Base-by-base conservation (phyloP, 257 asterid genomes). In the Solanum etuberosum region DNA sequence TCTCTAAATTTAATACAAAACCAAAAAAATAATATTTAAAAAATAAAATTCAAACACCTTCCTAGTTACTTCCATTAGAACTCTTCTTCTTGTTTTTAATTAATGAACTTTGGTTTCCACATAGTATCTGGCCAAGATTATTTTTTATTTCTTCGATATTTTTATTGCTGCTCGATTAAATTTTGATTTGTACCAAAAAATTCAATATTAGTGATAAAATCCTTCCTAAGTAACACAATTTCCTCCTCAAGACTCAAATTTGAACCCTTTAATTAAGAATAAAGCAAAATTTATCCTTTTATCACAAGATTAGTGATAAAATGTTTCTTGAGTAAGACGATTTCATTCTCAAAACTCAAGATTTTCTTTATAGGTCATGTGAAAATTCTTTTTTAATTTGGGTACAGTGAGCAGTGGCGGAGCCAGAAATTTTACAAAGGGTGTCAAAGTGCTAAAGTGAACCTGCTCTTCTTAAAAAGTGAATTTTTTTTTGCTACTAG, bases 101-200 rank as follows among this genome's bases (percentile, higher is more conserved):
- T 29, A 43, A 25, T n/a, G 15, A 1, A 42, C 84, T 77, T 77
- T 14, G 63, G 8, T 27, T 78, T 78, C 7, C 40, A 25, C 37
- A 16, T 8, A 51, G 61, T 6, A 65, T 34, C 10, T 9, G 27
- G 3, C 16, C 6, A 48, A 32, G 6, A 48, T 20, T 32, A 7
- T 70, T 16, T 68, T 70, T 70, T 31, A 5, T 13, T 51, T 5
- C 8, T 65, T 27, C 4, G 4, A 61, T 65, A 12, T 27, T 25
- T 65, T 5, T 29, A 25, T 27, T 48, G 7, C 2, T 3, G 34
- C 9, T 51, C 23, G 5, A 32, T 7, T 4, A 32, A 32, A 70
- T 3, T 31, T 0, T 1, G 5, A 70, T 70, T 15, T 0, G 1
- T 27, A 0, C 6, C 6, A 2, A 34, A 16, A 70, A 31, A 29